Base-by-base conservation (phyloP, 768 basidiomycete species). In the Termitomyces sp. region DNA sequence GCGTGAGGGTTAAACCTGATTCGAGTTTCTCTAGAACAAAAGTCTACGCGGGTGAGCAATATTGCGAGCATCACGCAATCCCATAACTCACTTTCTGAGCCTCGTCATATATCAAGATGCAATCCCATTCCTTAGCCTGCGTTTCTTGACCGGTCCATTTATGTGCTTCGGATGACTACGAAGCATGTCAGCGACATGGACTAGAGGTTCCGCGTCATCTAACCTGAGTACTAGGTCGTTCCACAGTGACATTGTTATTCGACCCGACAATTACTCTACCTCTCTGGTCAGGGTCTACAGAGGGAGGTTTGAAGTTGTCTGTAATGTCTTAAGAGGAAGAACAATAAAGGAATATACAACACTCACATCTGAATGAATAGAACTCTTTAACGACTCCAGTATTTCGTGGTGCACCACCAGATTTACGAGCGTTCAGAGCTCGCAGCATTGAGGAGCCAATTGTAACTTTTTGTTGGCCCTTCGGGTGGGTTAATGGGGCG, bases 261-360 rank as follows among this genome's bases (percentile, higher is more conserved):
- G 76, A 77, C 63, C 74, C 81, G 41, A 87, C 77, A 50, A 86
- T 81, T 32, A 91, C 78, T 27, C 77, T 77, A 16, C 89, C 89
- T 33, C 86, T 78, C 60, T 80, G 86, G 2, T 79, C 74, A 22
- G 76, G 60, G 63, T 92, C 88, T 41, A 91, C 76, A 5, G 86
- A 84, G 50, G 80, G 76, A 3, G 91, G 88, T 65, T 83, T 88
- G 70, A 90, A 89, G 60, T 86, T 84, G 62, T 90, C 91, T 93
- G 62, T 13, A 31, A 31, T 27, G 9, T 20, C 15, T 22, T 58
- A 16, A 56, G 22, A 15, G 25, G 11, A 36, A 7, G 18, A 43
- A 32, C 32, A 39, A 46, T 49, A 13, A 27, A 32, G 23, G n/a
- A 5, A 45, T 16, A 54, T 11, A 53, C 25, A 43, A 35, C 49